Evolutionary conservation across 768 basidiomycete species (phyloP).

Genomic region (Termitomyces sp.): DNA sequence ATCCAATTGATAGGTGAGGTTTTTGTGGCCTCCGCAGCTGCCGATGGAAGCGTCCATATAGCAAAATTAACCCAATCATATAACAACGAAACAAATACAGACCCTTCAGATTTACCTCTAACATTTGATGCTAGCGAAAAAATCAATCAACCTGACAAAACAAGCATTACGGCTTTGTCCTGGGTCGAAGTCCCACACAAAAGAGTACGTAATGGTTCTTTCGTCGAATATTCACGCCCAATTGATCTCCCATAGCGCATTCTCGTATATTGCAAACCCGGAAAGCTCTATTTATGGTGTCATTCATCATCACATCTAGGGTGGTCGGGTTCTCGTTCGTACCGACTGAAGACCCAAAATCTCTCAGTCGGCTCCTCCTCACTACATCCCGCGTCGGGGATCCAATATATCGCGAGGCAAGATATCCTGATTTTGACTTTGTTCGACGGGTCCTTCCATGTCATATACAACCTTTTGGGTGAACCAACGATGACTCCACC

Average conservation of each 20-base stretch:
- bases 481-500: conserved; percentile 42
- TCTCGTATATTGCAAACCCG: conserved; percentile 60
- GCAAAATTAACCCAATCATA: conserved; percentile 49
- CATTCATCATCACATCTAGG: conserved; percentile 22
- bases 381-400: conserved; percentile 58
- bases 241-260: conserved; percentile 41
- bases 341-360: conserved; percentile 46
- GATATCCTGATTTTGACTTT: conserved; percentile 61
- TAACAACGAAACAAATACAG: neutral
- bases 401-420: conserved; percentile 46
- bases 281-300: conserved; percentile 59
- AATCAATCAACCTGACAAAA: conserved; percentile 37
- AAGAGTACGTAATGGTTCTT: conserved; percentile 32
- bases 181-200: conserved; percentile 48
- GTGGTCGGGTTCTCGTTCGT: conserved; percentile 51
- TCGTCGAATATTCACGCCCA: neutral
- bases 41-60: conserved; percentile 59
- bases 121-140: conserved; percentile 27
- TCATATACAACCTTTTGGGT: conserved; percentile 48
- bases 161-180: conserved; percentile 49
- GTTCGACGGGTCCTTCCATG: conserved; percentile 71
- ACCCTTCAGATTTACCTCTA: conserved; percentile 14
- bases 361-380: conserved; percentile 58
- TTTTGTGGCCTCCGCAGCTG: conserved; percentile 53
- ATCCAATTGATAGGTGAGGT: conserved; percentile 46